Base-by-base conservation (phyloP, 108 stramenopile species). In the Fragilaria crotonensis region DNA sequence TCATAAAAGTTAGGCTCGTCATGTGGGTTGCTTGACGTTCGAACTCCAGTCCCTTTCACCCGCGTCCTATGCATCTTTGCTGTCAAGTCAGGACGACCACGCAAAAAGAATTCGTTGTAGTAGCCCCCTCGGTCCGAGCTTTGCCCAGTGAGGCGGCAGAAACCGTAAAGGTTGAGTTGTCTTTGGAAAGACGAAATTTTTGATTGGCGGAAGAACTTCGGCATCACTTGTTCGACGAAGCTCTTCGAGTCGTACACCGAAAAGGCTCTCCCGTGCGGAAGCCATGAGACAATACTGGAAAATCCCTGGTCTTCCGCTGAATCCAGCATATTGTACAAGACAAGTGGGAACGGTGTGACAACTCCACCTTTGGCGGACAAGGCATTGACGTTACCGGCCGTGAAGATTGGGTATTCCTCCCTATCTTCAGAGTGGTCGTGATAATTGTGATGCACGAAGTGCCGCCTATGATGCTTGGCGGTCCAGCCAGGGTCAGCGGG, bases 111-210 rank as follows among this genome's bases (percentile, higher is more conserved):
- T n/a, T 70, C 71, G 56, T 87, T 80, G 52, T 77, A 80, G 64
- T 87, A 84, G 29, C 52, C 71, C 53, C 64, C 79, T 41, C 77
- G 55, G 45, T 73, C 77, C 26, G 51, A 18, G 3, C 70, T 79
- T 25, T 60, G 52, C 19, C 62, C 36, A 4, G 79, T 72, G 1
- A 84, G 52, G 28, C 75, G 62, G 23, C 33, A 28, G 54, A 87
- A 91, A 7, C 79, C 84, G 52, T 92, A 92, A 28, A 93, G 67
- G 62, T 96, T 93, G 18, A 96, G 70, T 61, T 96, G 93, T 5
- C 95, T 62, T 63, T 96, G 89, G 61, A 96, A 94, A 53, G 79
- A 79, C 32, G 87, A 73, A 62, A 82, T 80, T 62, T 87, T 87
- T 30, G 84, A 73, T 54, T 91, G 94, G n/a, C 83, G 78, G 64